Evolutionary conservation across 2,329 filamentous ascomycete species (phyloP), one percentile per base, ranked within the genome.

Genomic region (Trichophyton rubrum): DNA sequence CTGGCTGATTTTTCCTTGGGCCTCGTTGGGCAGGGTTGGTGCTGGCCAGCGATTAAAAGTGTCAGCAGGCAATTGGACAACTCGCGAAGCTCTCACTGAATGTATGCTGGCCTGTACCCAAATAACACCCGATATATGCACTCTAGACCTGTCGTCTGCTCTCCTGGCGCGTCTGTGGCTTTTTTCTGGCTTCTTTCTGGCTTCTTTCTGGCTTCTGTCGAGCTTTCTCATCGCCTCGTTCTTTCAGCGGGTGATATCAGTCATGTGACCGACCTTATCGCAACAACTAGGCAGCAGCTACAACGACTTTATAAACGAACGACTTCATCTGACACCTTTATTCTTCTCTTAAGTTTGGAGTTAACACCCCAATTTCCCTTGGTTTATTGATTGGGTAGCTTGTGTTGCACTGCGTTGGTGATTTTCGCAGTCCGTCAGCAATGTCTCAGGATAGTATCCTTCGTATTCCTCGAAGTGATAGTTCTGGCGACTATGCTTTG

Each of bases 401-500:
- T 35, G 22, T 49, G 49, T 55, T 35, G 49, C n/a, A 30, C 9
- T 55, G 24, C 13, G 49, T 15, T 20, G 13, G 22, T 33, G 20
- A n/a, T 15, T 51, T 13, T 13, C 17, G 20, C 24, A 30, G 17
- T 27, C 24, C 3, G 40, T 27, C 51, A 33, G 49, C 15, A 8
- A 66, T 66, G 64, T 47, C 49, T 6, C 58, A 35, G 30, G 63
- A 72, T n/a, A 71, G 68, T 61, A 74, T 83, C 59, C 66, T 83
- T 38, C 78, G 78, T 43, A 71, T 84, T 64, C 72, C 74, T 51
- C 76, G 80, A 56, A 78, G 77, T 47, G 76, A 77, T 61, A 67
- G 72, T 20, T 65, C 66, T 15, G 67, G 67, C 20, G 67, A 68
- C 11, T 75, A 71, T 65, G 73, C 84, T 22, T 73, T 85, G 15